These are phyloP conservation scores for Candolleomyces aberdarensis DNA, from an alignment of 768 basidiomycete species.

Conservation along the genomic window DNA sequence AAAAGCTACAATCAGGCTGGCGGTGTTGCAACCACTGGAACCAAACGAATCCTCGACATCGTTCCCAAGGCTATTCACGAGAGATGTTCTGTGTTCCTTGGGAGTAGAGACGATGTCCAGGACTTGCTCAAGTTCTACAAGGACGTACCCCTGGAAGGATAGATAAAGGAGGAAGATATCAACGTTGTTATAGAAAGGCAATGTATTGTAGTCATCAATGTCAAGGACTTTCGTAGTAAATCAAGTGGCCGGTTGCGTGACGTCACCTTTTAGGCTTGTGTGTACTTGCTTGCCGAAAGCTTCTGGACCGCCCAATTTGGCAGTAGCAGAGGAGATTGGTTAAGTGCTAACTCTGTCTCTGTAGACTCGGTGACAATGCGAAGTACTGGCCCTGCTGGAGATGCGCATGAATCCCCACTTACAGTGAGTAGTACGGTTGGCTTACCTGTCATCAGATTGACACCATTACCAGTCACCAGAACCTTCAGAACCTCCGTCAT, in stretches of 20 bases:
- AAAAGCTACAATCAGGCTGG: slow-evolving; percentile 61
- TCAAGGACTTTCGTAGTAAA: not conserved
- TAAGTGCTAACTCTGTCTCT: too few species aligned
- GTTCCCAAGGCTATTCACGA: slow-evolving; percentile 84
- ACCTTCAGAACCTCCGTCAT: not conserved
- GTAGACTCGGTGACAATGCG: not conserved
- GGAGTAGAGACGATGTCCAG: slow-evolving; percentile 88
- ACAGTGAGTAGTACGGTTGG: slow-evolving; percentile 9
- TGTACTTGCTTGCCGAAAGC: not conserved
- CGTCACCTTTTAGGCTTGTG: not conserved
- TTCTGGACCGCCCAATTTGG: not conserved
- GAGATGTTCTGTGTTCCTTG: slow-evolving; percentile 90
- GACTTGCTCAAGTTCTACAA: slow-evolving; percentile 89
- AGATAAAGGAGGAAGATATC: slow-evolving; percentile 23
- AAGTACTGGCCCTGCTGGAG: not conserved
- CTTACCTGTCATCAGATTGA: slow-evolving; percentile 4
- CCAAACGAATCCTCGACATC: slow-evolving; percentile 90
- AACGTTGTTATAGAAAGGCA: not conserved
- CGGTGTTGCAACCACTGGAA: slow-evolving; percentile 94
- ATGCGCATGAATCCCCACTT: not conserved
- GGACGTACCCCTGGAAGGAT: slow-evolving; percentile 28
- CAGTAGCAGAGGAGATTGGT: not conserved
- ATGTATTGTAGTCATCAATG: not conserved
- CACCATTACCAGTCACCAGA: not conserved
- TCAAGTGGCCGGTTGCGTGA: not conserved